phyloP scores from a whole-genome alignment of 176 grass and related monocot species.

The Musa troglodytarum region DNA sequence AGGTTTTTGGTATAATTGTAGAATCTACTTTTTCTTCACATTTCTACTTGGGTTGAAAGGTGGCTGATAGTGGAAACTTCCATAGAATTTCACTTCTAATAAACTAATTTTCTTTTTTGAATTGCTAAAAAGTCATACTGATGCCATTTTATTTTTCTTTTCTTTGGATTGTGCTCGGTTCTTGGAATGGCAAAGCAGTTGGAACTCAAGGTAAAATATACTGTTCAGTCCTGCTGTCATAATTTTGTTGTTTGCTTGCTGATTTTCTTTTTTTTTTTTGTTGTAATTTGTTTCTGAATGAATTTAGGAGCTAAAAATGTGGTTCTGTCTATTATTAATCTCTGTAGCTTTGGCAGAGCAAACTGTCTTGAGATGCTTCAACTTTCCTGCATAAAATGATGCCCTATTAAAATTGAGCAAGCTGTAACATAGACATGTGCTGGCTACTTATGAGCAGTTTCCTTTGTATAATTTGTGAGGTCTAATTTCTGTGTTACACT shows the following conservation, averaged over 20 bases:
- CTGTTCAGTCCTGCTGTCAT: conserved; percentile 2
- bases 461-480: too few relatives aligned
- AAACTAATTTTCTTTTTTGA: conserved; percentile 8
- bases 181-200: conserved; percentile 41
- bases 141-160: conserved; percentile 25
- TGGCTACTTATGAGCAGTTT: too few relatives aligned
- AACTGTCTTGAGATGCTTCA: too few relatives aligned
- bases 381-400: too few relatives aligned
- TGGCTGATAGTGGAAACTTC: conserved; percentile 5
- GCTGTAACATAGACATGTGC: too few relatives aligned
- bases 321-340: too few relatives aligned
- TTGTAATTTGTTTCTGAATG: neutral
- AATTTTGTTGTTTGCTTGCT: neutral
- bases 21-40: neutral
- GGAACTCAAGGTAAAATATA: conserved; percentile 75
- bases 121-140: conserved; percentile 23
- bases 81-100: neutral
- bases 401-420: too few relatives aligned
- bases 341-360: too few relatives aligned
- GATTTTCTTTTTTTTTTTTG: neutral
- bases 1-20: conserved; percentile 7
- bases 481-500: too few relatives aligned
- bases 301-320: too few relatives aligned
- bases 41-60: neutral
- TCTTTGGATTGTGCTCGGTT: conserved; percentile 12